These are phyloP conservation scores for Silene coronaria DNA, from an alignment of 179 eudicot genomes.

Conservation along the genomic window DNA sequence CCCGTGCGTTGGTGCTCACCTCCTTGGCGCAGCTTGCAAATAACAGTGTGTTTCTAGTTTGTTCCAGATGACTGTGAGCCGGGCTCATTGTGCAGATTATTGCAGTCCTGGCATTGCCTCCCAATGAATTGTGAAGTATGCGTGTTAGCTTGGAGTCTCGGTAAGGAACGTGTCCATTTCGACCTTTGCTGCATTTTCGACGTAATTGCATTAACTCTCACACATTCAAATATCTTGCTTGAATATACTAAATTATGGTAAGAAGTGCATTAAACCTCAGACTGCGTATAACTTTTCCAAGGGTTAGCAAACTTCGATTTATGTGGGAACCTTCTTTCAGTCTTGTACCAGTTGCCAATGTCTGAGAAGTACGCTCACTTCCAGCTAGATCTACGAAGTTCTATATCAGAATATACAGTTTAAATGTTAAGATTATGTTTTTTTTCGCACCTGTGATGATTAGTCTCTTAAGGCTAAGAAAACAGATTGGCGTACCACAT, in stretches of 20 bases:
- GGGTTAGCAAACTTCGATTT: constrained; percentile 80
- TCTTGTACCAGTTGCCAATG: constrained; percentile 62
- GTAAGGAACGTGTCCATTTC: constrained; percentile 60
- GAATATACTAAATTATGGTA: background rate
- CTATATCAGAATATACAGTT: constrained; percentile 28
- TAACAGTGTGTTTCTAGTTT: constrained; percentile 68
- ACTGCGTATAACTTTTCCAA: constrained; percentile 81
- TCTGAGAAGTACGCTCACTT: constrained; percentile 92
- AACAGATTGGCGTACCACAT: constrained; percentile 49
- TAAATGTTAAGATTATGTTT: background rate
- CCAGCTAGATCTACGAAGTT: constrained; percentile 95
- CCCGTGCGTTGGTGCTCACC: constrained; percentile 58
- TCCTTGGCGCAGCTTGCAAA: constrained; percentile 76
- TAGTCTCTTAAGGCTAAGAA: background rate
- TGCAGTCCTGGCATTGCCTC: constrained; percentile 83
- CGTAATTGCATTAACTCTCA: background rate
- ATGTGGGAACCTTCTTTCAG: constrained; percentile 89
- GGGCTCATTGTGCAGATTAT: constrained; percentile 84
- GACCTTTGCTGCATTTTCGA: constrained; percentile 51
- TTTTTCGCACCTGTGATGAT: background rate
- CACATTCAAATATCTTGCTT: background rate
- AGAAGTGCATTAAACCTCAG: constrained; percentile 42
- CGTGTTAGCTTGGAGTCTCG: constrained; percentile 85
- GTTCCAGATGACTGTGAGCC: constrained; percentile 66
- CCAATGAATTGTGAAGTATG: constrained; percentile 68